Base-by-base conservation (phyloP, 495 filamentous ascomycete species). In the Terfezia boudieri region DNA sequence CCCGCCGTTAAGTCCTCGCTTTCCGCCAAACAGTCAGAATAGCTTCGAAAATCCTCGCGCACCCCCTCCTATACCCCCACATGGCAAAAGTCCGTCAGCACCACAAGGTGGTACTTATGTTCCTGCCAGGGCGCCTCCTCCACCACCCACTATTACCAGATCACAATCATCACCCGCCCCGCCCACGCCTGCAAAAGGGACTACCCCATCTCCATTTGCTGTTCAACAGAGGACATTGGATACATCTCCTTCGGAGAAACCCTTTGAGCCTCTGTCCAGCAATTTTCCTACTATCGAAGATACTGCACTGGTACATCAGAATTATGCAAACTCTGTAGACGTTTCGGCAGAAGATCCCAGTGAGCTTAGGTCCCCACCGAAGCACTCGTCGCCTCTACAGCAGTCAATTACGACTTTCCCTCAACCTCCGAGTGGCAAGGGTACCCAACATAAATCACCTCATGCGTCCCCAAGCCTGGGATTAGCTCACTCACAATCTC, bases 21-120 rank as follows among this genome's bases (percentile, higher is more conserved):
- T 95, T 67, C 90, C 92, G 20, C 77, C 82, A 57, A 88, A 86
- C 67, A 80, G 86, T 67, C 83, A 88, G 70, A 80, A 81, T 54
- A 96, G 87, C 71, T 98, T 98, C 66, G 90, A 98, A 69, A 96
- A 96, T 59, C 90, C 90, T 48, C 78, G 90, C 55, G 83, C 89
- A 9, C 84, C 90, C 14, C 90, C 90, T 56, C 90, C 90, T 2
- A 81, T 95, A 52, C 90, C 90, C 55, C 71, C 78, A 2, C 8
- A 46, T 14, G 41, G 14, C 14, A 46, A 46, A 46, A 20, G 14
- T 5, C 4, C 41, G 1, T 46, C 41, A 14, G 14, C 4, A 8
- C 14, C 41, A 46, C 17, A 14, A 46, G 12, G 14, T 20, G 6
- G 41, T 46, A 0, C 41, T 14, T 46, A 46, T 46, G 41, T 46